phyloP scores from a whole-genome alignment of 2,329 filamentous ascomycete species.

The Fusarium virguliforme region DNA sequence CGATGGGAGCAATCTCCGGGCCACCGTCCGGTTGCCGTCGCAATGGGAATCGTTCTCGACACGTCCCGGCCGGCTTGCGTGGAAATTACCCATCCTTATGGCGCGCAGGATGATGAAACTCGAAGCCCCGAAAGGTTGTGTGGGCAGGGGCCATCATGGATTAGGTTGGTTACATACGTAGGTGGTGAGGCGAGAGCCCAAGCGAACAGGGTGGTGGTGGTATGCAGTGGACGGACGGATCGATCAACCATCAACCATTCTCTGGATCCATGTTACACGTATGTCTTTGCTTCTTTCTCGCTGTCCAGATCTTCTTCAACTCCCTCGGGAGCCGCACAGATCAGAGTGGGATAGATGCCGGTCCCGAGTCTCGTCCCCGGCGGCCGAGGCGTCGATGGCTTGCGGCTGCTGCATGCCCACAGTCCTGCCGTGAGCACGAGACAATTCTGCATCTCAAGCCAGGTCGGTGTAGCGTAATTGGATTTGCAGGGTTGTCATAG shows the following conservation, averaged over 20 bases:
- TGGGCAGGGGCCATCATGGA: conserved; percentile 35
- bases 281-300: conserved; percentile 1
- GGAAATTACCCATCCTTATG: conserved; percentile 48
- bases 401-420: conserved; percentile 27
- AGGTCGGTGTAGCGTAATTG: conserved; percentile 46
- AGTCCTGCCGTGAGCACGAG: conserved; percentile 30
- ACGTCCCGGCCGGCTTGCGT: conserved; percentile 31
- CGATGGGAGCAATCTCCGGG: conserved; percentile 48
- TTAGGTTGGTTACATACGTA: conserved; percentile 36
- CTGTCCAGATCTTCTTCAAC: conserved; percentile 5
- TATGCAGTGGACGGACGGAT: not conserved
- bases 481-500: conserved; percentile 43
- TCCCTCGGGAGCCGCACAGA: conserved; percentile 24
- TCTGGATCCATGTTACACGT: conserved; percentile 7
- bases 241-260: conserved; percentile 13
- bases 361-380: conserved; percentile 25
- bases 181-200: conserved; percentile 33
- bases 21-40: conserved; percentile 46
- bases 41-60: conserved; percentile 39
- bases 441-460: conserved; percentile 41
- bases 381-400: conserved; percentile 33
- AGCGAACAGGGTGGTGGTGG: conserved; percentile 20
- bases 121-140: conserved; percentile 35
- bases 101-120: conserved; percentile 47
- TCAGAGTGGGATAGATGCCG: conserved; percentile 12